phyloP scores from a whole-genome alignment of 2,329 filamentous ascomycete genomes.

The Pseudogymnoascus pannorum region DNA sequence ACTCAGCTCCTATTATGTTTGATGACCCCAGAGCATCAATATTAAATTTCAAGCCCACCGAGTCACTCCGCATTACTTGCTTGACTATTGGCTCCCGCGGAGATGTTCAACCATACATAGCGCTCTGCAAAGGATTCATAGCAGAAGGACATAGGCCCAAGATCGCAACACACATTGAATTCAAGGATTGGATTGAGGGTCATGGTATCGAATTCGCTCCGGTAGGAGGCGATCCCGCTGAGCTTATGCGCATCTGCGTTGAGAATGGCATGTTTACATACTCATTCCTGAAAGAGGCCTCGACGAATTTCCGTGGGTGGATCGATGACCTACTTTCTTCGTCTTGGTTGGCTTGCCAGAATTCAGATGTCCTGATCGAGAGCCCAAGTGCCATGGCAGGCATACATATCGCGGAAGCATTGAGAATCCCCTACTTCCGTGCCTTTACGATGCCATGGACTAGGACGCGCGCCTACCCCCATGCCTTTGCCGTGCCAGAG shows the following conservation, averaged over 20 bases:
- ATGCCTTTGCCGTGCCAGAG: slow-evolving; percentile 89
- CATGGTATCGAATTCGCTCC: slow-evolving; percentile 90
- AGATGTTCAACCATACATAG: slow-evolving; percentile 96
- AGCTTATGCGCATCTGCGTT: slow-evolving; percentile 92
- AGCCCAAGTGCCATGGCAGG: slow-evolving; percentile 95
- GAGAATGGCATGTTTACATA: slow-evolving; percentile 97
- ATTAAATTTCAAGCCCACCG: slow-evolving; percentile 79
- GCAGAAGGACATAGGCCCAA: slow-evolving; percentile 78
- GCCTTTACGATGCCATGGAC: slow-evolving; percentile 99
- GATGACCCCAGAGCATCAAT: slow-evolving; percentile 85
- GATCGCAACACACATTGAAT: slow-evolving; percentile 90
- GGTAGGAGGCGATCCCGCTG: slow-evolving; percentile 83
- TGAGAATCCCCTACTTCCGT: slow-evolving; percentile 90
- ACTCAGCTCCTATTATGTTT: slow-evolving; percentile 71
- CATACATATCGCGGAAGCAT: slow-evolving; percentile 91
- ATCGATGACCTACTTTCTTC: slow-evolving; percentile 80
- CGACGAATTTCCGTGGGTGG: slow-evolving; percentile 85
- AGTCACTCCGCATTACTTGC: slow-evolving; percentile 78
- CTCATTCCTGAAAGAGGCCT: slow-evolving; percentile 82
- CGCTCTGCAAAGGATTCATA: slow-evolving; percentile 81
- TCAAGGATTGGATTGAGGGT: slow-evolving; percentile 79
- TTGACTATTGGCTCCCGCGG: slow-evolving; percentile 92
- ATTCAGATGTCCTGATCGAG: slow-evolving; percentile 84
- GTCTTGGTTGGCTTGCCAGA: slow-evolving; percentile 77
- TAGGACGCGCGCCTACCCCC: slow-evolving; percentile 86